A percentile compares a stretch with the other conserved stretches of the same genome.
Evolutionary conservation across 2,329 filamentous ascomycete genomes (phyloP).

Genomic region (Xylariaceae sp.): DNA sequence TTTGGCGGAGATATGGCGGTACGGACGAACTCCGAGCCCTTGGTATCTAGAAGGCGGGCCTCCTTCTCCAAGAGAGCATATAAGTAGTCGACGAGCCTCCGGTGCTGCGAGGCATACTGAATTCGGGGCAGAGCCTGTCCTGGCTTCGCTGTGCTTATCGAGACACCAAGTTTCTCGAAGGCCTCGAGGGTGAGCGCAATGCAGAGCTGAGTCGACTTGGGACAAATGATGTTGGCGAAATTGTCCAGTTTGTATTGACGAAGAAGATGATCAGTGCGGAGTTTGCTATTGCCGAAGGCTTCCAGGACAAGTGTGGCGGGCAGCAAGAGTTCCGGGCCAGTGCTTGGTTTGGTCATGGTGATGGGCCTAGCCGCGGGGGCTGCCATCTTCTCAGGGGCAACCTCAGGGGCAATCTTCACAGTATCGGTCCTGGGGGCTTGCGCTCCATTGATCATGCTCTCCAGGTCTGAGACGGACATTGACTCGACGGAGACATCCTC

Average conservation of each 20-base stretch:
- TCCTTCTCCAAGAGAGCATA: conserved; percentile 27
- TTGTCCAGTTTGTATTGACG: conserved; percentile 14
- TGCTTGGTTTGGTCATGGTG: too few relatives aligned
- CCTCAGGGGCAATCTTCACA: too few relatives aligned
- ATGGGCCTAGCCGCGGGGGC: too few relatives aligned
- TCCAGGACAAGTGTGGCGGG: too few relatives aligned
- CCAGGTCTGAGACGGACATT: too few relatives aligned
- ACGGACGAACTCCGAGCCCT: conserved; percentile 4
- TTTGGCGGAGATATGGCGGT: not conserved
- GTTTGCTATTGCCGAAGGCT: not conserved
- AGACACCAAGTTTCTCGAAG: conserved; percentile 26
- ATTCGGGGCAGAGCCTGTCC: conserved; percentile 21
- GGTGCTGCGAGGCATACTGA: conserved; percentile 18
- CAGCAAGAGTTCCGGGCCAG: too few relatives aligned
- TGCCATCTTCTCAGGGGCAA: too few relatives aligned
- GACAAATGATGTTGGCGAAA: conserved; percentile 17
- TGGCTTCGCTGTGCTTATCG: conserved; percentile 11
- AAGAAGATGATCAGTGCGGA: conserved; percentile 16
- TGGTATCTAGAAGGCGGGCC: conserved; percentile 23
- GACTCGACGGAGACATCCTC: too few relatives aligned
- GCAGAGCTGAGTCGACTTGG: conserved; percentile 14
- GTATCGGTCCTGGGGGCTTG: too few relatives aligned
- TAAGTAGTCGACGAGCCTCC: conserved; percentile 23
- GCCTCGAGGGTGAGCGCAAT: conserved; percentile 21
- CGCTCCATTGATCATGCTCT: too few relatives aligned